Conservation (phyloP, 805 yeast genomes). For the Pichia kluyveri region DNA sequence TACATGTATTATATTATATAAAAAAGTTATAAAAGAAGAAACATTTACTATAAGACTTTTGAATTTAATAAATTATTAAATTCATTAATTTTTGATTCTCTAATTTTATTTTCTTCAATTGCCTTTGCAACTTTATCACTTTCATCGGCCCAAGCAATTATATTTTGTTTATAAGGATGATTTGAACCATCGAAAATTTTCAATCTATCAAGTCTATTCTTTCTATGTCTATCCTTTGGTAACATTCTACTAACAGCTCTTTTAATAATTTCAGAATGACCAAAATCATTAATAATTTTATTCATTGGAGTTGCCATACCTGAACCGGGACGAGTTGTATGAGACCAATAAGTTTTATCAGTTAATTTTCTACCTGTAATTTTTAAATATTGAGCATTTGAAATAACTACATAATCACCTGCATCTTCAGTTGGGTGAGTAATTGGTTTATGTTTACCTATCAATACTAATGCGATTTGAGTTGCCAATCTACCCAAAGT, state of each 20-base stretch:
- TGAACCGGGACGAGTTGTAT: slow-evolving; percentile 84
- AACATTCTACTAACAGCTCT: slow-evolving; percentile 95
- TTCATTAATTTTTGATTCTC: slow-evolving; percentile 19
- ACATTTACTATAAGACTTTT: slow-evolving; percentile 10
- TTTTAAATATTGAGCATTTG: slow-evolving; percentile 76
- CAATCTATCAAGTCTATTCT: slow-evolving; percentile 70
- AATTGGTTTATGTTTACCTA: slow-evolving; percentile 97
- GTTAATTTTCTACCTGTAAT: slow-evolving; percentile 80
- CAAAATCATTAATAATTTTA: slow-evolving; percentile 63
- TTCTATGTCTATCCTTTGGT: slow-evolving; percentile 82
- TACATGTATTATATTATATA: too few species aligned
- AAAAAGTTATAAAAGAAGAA: background rate
- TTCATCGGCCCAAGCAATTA: slow-evolving; percentile 81
- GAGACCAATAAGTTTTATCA: slow-evolving; percentile 81
- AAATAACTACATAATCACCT: slow-evolving; percentile 96
- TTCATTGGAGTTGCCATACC: slow-evolving; percentile 78
- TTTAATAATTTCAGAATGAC: slow-evolving; percentile 76
- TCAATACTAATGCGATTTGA: slow-evolving; percentile 74
- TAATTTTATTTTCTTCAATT: slow-evolving; percentile 28
- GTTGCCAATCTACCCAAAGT: slow-evolving; percentile 91
- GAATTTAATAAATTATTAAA: slow-evolving; percentile 20
- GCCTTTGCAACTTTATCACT: slow-evolving; percentile 41
- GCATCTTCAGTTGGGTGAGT: slow-evolving; percentile 70
- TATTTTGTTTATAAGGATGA: slow-evolving; percentile 77
- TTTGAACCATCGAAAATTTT: slow-evolving; percentile 83